Evolutionary conservation across 768 basidiomycete genomes (phyloP).

Genomic region (Rhizopogon vulgaris): DNA sequence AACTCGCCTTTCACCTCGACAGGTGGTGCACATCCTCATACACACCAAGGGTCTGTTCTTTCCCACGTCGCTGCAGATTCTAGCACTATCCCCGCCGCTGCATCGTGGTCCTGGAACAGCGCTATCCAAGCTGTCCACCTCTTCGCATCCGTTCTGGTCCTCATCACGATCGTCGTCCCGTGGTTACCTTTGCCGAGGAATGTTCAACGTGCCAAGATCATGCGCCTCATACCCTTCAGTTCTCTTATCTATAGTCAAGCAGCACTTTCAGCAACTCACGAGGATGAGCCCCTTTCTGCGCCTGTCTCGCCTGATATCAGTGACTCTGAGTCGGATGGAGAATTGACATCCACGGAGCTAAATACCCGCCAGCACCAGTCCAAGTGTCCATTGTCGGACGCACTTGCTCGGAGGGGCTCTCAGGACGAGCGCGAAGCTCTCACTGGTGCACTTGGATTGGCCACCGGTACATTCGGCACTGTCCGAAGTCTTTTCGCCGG

Average conservation of each 20-base stretch:
- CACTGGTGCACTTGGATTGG: slow-evolving; percentile 33
- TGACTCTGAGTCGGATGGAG: slow-evolving; percentile 21
- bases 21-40: slow-evolving; percentile 30
- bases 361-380: slow-evolving; percentile 15
- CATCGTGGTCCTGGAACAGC: slow-evolving; percentile 43
- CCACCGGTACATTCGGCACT: slow-evolving; percentile 31
- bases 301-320: slow-evolving; percentile 20
- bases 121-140: slow-evolving; percentile 61
- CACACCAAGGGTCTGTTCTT: slow-evolving; percentile 56
- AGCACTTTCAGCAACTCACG: not conserved
- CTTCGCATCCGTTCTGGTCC: slow-evolving; percentile 55
- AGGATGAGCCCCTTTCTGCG: slow-evolving; percentile 21
- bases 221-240: slow-evolving; percentile 21
- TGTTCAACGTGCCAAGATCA: slow-evolving; percentile 16
- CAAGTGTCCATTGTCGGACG: slow-evolving; percentile 15
- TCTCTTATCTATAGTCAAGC: slow-evolving; percentile 6
- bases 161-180: slow-evolving; percentile 48
- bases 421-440: slow-evolving; percentile 33
- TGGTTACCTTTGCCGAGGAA: slow-evolving; percentile 32
- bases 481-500: slow-evolving; percentile 20
- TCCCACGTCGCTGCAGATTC: slow-evolving; percentile 29
- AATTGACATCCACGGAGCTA: slow-evolving; percentile 24
- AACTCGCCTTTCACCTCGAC: slow-evolving; percentile 60
- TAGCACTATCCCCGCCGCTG: slow-evolving; percentile 2
- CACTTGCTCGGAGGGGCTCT: slow-evolving; percentile 30